phyloP scores from a whole-genome alignment of 805 yeast species.

The Candida verbasci region DNA sequence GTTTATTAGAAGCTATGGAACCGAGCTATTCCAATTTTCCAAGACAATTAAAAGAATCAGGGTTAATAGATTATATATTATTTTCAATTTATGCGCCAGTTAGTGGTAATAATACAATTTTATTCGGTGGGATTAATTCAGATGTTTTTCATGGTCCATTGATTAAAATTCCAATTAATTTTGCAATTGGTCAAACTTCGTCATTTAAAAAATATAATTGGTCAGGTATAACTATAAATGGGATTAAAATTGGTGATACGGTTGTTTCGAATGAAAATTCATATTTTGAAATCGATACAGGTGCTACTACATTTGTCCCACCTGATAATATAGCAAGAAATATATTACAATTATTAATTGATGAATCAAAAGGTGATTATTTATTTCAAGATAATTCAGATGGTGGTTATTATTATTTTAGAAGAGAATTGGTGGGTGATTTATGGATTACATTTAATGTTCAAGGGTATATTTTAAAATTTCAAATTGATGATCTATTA shows the following conservation, averaged over 20 bases:
- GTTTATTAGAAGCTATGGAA: slow-evolving; percentile 9
- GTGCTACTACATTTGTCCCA: slow-evolving; percentile 13
- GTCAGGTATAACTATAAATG: slow-evolving; percentile 12
- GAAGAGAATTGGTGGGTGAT: slow-evolving; percentile 12
- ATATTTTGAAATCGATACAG: slow-evolving; percentile 15
- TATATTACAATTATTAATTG: slow-evolving; percentile 8
- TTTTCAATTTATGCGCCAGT: slow-evolving; percentile 12
- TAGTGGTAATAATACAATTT: slow-evolving; percentile 5
- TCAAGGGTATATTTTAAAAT: slow-evolving; percentile 4
- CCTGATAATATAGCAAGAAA: slow-evolving; percentile 12
- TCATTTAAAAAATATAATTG: slow-evolving; percentile 8
- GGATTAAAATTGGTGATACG: slow-evolving; percentile 7
- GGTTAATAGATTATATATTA: slow-evolving; percentile 8
- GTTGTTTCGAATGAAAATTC: slow-evolving; percentile 12
- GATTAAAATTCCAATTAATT: slow-evolving; percentile 11
- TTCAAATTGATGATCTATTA: not conserved
- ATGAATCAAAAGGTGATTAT: slow-evolving; percentile 4
- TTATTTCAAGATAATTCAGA: slow-evolving; percentile 5
- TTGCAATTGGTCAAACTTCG: slow-evolving; percentile 10
- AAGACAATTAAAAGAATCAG: slow-evolving; percentile 10
- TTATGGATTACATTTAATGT: slow-evolving; percentile 3
- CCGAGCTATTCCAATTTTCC: slow-evolving; percentile 14
- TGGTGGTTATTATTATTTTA: slow-evolving; percentile 8
- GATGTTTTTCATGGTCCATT: slow-evolving; percentile 16
- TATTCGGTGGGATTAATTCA: slow-evolving; percentile 22